Conservation (phyloP, 1,284 basidiomycete genomes). For the Papiliotrema flavescens region DNA sequence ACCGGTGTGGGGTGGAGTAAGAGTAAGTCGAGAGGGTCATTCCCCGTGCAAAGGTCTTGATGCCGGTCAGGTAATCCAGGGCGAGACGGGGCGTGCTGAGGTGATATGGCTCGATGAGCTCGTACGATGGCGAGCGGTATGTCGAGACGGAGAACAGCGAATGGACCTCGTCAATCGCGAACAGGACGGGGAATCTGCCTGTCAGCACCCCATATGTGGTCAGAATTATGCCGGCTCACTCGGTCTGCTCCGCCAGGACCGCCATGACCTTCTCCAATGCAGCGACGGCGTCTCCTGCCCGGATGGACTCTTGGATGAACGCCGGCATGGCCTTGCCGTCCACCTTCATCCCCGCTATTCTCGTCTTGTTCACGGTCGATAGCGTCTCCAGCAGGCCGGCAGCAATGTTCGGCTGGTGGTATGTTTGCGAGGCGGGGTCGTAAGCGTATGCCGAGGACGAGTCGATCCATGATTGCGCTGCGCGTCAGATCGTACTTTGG, state of each 20-base stretch:
- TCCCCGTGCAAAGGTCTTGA: slow-evolving; percentile 56
- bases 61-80: slow-evolving; percentile 71
- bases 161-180: slow-evolving; percentile 86
- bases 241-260: slow-evolving; percentile 64
- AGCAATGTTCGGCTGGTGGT: slow-evolving; percentile 64
- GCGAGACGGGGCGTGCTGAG: slow-evolving; percentile 74
- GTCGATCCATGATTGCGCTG: slow-evolving; percentile 70
- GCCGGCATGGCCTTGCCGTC: not conserved
- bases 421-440: slow-evolving; percentile 69
- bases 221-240: slow-evolving; percentile 51
- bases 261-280: slow-evolving; percentile 65
- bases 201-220: not conserved
- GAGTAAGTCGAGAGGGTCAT: slow-evolving; percentile 40
- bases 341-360: slow-evolving; percentile 37
- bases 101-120: slow-evolving; percentile 69
- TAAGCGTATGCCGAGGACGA: slow-evolving; percentile 73
- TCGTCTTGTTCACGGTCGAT: slow-evolving; percentile 41
- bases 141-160: slow-evolving; percentile 66
- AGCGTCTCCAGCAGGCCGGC: slow-evolving; percentile 41
- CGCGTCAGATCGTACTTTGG: not conserved
- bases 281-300: slow-evolving; percentile 60
- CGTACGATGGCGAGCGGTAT: slow-evolving; percentile 77
- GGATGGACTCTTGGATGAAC: slow-evolving; percentile 51
- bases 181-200: slow-evolving; percentile 64
- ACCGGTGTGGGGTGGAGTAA: slow-evolving; percentile 22